Conservation (phyloP, 371 early-diverging fungal genomes). For the Parasitella parasitica region DNA sequence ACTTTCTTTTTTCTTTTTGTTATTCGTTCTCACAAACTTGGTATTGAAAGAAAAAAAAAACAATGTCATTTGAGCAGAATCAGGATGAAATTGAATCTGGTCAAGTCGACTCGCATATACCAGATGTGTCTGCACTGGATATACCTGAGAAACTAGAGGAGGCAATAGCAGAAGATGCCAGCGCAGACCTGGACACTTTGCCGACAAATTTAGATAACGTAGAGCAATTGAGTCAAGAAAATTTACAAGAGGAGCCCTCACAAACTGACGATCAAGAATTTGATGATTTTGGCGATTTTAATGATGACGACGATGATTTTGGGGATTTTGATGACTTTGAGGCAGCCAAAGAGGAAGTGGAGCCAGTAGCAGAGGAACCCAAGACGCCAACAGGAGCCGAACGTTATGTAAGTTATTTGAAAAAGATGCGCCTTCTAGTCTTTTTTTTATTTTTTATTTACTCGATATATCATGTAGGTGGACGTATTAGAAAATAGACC, state of each 20-base stretch:
- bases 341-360: background rate
- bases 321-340: constrained; percentile 51
- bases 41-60: too few species aligned
- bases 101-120: background rate
- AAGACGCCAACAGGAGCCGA: constrained; percentile 30
- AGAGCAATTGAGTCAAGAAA: background rate
- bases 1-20: background rate
- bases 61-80: background rate
- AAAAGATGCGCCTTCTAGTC: background rate
- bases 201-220: background rate
- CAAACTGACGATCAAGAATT: background rate
- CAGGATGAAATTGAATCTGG: background rate
- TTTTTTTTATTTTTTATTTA: background rate
- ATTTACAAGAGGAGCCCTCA: background rate
- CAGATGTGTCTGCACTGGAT: background rate
- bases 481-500: constrained; percentile 17
- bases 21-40: background rate
- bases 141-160: background rate
- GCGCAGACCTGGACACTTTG: background rate
- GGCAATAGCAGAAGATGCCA: background rate
- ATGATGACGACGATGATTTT: constrained; percentile 12
- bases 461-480: constrained; percentile 3
- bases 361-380: background rate
- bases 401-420: constrained; percentile 34
- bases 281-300: constrained; percentile 5